A percentile compares a stretch with the other conserved stretches of the same genome.
Conservation (phyloP, 805 yeast species). For the Groenewaldozyma tartarivorans region DNA sequence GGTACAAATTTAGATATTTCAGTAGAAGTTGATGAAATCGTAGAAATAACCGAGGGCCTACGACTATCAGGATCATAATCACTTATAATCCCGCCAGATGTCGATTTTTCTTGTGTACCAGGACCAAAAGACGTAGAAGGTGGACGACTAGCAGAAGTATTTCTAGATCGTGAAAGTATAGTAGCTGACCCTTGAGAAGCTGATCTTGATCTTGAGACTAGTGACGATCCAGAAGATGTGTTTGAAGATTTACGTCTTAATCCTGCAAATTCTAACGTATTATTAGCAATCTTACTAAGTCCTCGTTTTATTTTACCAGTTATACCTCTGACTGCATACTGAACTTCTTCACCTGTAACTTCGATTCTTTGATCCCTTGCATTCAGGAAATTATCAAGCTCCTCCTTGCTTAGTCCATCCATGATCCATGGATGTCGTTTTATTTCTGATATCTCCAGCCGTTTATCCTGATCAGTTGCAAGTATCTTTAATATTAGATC, state of each 20-base stretch:
- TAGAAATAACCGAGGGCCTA: not conserved
- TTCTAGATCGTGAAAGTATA: not conserved
- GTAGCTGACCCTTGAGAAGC: not conserved
- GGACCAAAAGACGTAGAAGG: not conserved
- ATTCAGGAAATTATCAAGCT: constrained; percentile 20
- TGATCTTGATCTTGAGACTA: not conserved
- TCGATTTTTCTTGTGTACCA: not conserved
- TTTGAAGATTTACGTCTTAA: constrained; percentile 17
- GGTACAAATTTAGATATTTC: constrained; percentile 8
- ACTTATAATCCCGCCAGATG: too few relatives aligned
- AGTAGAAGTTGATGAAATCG: not conserved
- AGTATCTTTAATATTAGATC: constrained; percentile 56
- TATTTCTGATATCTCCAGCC: constrained; percentile 64
- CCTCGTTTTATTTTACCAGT: constrained; percentile 53
- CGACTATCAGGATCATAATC: constrained; percentile 1
- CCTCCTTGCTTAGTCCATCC: constrained; percentile 30
- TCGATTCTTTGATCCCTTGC: constrained; percentile 35
- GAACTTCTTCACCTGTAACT: constrained; percentile 58
- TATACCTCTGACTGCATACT: constrained; percentile 74
- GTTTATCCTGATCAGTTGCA: constrained; percentile 54
- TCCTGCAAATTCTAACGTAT: constrained; percentile 24
- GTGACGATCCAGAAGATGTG: constrained; percentile 8
- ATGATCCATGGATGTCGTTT: constrained; percentile 66
- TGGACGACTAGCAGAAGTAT: not conserved
- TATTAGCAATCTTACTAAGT: constrained; percentile 29